These are phyloP conservation scores for Graphiopsis chlorocephala DNA, from an alignment of 2,329 filamentous ascomycete species.

Conservation along the genomic window DNA sequence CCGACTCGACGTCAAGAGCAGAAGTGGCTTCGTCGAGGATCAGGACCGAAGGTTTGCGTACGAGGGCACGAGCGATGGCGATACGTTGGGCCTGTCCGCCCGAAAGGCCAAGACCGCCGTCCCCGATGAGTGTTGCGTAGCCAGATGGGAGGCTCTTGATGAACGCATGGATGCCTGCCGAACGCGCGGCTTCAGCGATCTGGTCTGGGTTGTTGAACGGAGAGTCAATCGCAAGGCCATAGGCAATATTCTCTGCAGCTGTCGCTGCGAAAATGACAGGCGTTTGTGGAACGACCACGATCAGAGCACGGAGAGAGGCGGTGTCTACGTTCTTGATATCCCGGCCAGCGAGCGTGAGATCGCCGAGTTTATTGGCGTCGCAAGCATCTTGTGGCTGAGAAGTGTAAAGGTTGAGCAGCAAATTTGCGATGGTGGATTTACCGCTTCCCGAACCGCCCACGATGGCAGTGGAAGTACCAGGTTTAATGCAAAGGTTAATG, in stretches of 20 bases:
- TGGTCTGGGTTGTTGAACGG: constrained; percentile 44
- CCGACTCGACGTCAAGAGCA: constrained; percentile 69
- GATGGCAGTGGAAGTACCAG: constrained; percentile 69
- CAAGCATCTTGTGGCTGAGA: constrained; percentile 57
- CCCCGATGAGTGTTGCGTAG: constrained; percentile 72
- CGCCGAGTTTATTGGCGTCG: constrained; percentile 27
- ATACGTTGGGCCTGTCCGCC: constrained; percentile 82
- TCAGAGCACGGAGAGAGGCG: constrained; percentile 55
- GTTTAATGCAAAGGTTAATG: constrained; percentile 63
- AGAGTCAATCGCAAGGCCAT: constrained; percentile 63
- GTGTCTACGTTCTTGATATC: constrained; percentile 61
- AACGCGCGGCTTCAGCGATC: constrained; percentile 51
- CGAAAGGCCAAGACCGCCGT: constrained; percentile 69
- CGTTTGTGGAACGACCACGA: constrained; percentile 67
- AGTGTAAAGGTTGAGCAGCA: constrained; percentile 75
- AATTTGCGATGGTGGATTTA: constrained; percentile 77
- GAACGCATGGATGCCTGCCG: constrained; percentile 73
- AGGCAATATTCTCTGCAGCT: constrained; percentile 77
- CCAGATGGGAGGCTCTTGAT: constrained; percentile 67
- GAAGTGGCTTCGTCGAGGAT: constrained; percentile 86
- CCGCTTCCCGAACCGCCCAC: constrained; percentile 86
- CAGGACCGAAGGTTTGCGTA: constrained; percentile 67
- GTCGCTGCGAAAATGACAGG: constrained; percentile 76
- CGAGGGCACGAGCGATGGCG: constrained; percentile 75
- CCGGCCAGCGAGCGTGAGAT: constrained; percentile 58